phyloP scores from a whole-genome alignment of 129 eudicot genomes.

The Flaveria brownii region DNA sequence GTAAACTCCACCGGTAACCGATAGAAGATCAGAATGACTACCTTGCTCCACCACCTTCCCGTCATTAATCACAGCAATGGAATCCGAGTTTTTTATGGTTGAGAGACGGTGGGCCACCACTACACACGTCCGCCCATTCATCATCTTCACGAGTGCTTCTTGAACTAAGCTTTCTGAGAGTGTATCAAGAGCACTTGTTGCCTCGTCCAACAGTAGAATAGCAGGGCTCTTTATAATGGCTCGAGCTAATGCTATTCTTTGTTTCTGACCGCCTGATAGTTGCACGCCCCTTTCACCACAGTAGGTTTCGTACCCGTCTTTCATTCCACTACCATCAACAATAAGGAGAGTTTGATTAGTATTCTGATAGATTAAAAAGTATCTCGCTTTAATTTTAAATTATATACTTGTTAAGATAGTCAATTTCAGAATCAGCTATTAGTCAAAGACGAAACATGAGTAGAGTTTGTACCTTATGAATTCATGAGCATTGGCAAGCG shows the following conservation, averaged over 20 bases:
- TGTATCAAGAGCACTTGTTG: slow-evolving; percentile 68
- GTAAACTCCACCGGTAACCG: slow-evolving; percentile 48
- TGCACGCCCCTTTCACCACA: slow-evolving; percentile 76
- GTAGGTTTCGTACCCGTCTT: slow-evolving; percentile 67
- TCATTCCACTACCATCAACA: slow-evolving; percentile 54
- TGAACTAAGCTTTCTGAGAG: slow-evolving; percentile 68
- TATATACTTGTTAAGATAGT: background rate
- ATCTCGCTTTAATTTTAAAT: background rate
- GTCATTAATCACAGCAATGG: slow-evolving; percentile 65
- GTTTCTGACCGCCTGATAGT: slow-evolving; percentile 81
- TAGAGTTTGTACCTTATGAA: slow-evolving; percentile 56
- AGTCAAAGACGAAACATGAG: background rate
- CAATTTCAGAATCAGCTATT: background rate
- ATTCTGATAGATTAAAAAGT: background rate
- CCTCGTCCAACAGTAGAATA: slow-evolving; percentile 65
- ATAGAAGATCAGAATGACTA: slow-evolving; percentile 60
- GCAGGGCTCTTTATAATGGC: slow-evolving; percentile 69
- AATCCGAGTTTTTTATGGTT: slow-evolving; percentile 60
- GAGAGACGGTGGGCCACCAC: slow-evolving; percentile 73
- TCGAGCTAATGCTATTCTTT: slow-evolving; percentile 68
- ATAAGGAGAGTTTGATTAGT: background rate
- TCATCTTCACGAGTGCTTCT: slow-evolving; percentile 75
- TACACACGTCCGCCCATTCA: slow-evolving; percentile 63
- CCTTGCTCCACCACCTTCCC: slow-evolving; percentile 73
- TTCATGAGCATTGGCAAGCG: slow-evolving; percentile 75